A percentile compares a stretch with the other conserved stretches of the same genome.
phyloP scores from a whole-genome alignment of 306 rosid genomes.

The Lathyrus tuberosus region DNA sequence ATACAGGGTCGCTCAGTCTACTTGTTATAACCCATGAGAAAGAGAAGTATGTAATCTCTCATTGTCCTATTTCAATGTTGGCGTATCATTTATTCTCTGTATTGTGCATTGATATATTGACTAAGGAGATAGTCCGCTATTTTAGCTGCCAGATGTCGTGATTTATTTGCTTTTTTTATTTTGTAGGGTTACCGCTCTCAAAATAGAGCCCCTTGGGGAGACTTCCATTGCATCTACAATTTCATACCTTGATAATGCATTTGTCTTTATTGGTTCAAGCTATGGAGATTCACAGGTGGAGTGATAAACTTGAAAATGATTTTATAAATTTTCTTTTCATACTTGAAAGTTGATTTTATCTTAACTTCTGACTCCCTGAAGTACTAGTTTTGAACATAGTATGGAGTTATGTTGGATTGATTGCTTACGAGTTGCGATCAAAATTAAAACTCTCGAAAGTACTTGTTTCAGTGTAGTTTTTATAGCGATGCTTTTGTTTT shows the following conservation, averaged over 20 bases:
- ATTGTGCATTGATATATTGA: constrained; percentile 7
- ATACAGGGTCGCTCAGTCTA: constrained; percentile 85
- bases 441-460: constrained; percentile 1
- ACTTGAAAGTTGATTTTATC: constrained; percentile 11
- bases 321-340: neutral
- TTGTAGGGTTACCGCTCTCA: constrained; percentile 94
- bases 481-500: constrained; percentile 16
- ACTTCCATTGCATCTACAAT: constrained; percentile 94
- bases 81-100: constrained; percentile 10
- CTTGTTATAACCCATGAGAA: constrained; percentile 95
- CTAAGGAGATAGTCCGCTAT: constrained; percentile 1
- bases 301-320: neutral
- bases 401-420: constrained; percentile 9
- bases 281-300: constrained; percentile 95
- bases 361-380: constrained; percentile 1
- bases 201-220: constrained; percentile 94
- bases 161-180: constrained; percentile 28
- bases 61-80: constrained; percentile 19
- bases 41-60: constrained; percentile 66
- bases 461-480: constrained; percentile 1
- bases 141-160: constrained; percentile 14
- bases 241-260: constrained; percentile 93
- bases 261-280: constrained; percentile 91
- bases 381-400: constrained; percentile 31
- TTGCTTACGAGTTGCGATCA: constrained; percentile 16